Evolutionary conservation across 768 basidiomycete genomes (phyloP), one percentile per base, ranked within the genome.

Genomic region (Pisolithus microcarpus): DNA sequence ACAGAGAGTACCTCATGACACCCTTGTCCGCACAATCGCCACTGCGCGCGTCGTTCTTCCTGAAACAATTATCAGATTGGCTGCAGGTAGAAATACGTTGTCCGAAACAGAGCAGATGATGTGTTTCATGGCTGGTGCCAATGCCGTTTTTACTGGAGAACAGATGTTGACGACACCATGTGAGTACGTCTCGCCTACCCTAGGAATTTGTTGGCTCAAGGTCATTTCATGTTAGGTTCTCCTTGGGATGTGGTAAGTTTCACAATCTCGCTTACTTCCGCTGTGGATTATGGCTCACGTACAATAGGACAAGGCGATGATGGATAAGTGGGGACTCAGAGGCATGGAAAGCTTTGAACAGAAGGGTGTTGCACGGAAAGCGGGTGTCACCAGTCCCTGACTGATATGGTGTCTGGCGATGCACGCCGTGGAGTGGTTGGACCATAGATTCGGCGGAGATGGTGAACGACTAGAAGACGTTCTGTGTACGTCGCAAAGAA

Each of bases 61-160:
- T 1, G 77, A 73, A 52, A 93, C 95, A 10, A 97, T 98, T 61
- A 96, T 98, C 52, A 82, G 95, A 51, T 82, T 98, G 23, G 93
- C 95, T 7, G 95, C 95, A 18, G 95, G 95, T 50, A 75, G 95
- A 61, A 91, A 91, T 65, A 88, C 82, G 2, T 79, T 96, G 58
- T 76, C 75, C 52, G 95, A 98, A 72, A 76, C 88, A 8, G 89
- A 97, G 68, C 95, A 98, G 65, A 92, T 87, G 7, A 92, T 98
- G 87, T 93, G 91, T 63, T 98, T 98, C 72, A 87, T 98, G 88
- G 93, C 95, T 1, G 95, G 95, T 21, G 95, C 94, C 19, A 98
- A 98, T 63, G 95, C 95, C 19, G 85, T 98, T 54, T 98, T 98
- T 67, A 98, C 95, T n/a, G 95, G 94, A 39, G 95, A 97, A 64